Evolutionary conservation across 345 rosid species (phyloP), one percentile per base, ranked within the genome.

Genomic region (Corchorus olitorius): DNA sequence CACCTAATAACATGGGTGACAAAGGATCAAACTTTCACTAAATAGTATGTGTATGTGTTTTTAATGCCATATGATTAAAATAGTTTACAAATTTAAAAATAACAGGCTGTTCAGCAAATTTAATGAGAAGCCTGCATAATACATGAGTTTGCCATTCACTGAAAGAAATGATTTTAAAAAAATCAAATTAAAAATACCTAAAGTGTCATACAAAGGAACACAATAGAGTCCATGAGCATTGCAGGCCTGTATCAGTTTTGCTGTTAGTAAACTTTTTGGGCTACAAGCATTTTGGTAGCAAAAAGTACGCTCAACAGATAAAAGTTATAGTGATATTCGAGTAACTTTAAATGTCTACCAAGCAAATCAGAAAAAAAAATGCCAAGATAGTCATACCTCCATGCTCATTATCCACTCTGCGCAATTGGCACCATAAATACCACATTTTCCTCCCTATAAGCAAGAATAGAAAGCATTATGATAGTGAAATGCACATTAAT

Each of bases 221-320:
- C 99, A 97, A 68, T 82, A 90, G 73, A 97, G 91, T 78, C 97
- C 98, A 81, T 92, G 98, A 84, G 99, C 97, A 79, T 94, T 97
- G 86, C 99, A 97, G 6, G 99, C 99, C 99, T 97, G 90, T 85
- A 84, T 56, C 77, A 85, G 65, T 53, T 37, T 55, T 22, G 20
- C 20, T 71, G 65, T 71, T 74, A 82, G 79, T 52, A 27, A 68
- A 39, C n/a, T 3, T 56, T 8, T 10, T 34, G 12, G 39, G 16
- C 4, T 37, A 70, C 19, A 20, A 14, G 53, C 48, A 53, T 2
- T 52, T 70, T 17, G 17, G 22, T 70, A 53, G 65, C 45, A 43
- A 58, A 45, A 15, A n/a, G 8, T 13, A 59, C 3, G 54, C 71
- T 19, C 59, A 76, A 63, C 65, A 72, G 50, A 50, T 73, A 67